Percentiles rank a stretch among this genome's conserved stretches.
Conservation (phyloP, 495 filamentous ascomycete genomes). For the Sphaerosporella brunnea region DNA sequence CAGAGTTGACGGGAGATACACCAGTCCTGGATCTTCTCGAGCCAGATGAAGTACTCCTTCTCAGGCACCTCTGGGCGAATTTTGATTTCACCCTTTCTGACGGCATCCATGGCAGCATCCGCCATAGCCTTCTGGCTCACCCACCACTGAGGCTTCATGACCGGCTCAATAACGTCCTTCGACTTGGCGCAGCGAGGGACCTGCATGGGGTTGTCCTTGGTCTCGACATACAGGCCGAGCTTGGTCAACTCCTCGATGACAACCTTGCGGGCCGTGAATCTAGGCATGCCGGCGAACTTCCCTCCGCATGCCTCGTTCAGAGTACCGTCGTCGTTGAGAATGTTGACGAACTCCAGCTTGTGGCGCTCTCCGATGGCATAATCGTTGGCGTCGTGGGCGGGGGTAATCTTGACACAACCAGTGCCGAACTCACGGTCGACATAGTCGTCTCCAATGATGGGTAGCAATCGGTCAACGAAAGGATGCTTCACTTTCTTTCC, state of each 20-base stretch:
- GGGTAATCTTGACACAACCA: conserved; percentile 60
- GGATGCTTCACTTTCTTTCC: conserved; percentile 57
- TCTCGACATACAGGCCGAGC: conserved; percentile 43
- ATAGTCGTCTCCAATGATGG: conserved; percentile 51
- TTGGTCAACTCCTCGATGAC: conserved; percentile 39
- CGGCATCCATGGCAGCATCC: conserved; percentile 30
- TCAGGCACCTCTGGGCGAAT: conserved; percentile 38
- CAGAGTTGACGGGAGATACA: conserved; percentile 55
- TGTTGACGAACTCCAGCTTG: conserved; percentile 31
- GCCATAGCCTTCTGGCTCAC: conserved; percentile 53
- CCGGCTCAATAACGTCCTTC: conserved; percentile 49
- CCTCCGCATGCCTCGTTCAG: conserved; percentile 21
- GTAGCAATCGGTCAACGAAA: conserved; percentile 46
- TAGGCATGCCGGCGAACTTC: conserved; percentile 30
- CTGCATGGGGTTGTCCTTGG: conserved; percentile 45
- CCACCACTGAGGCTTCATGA: conserved; percentile 62
- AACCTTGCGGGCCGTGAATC: conserved; percentile 39
- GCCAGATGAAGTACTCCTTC: conserved; percentile 34
- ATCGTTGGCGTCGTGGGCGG: conserved; percentile 69
- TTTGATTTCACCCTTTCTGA: conserved; percentile 36
- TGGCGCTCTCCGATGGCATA: conserved; percentile 53
- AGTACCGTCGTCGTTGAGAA: conserved; percentile 19
- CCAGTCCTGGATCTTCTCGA: conserved; percentile 49
- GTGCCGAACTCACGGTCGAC: conserved; percentile 66
- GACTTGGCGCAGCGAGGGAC: conserved; percentile 43